Evolutionary conservation across 208 protist species (phyloP).

Genomic region (Leptomonas pyrrhocoris): DNA sequence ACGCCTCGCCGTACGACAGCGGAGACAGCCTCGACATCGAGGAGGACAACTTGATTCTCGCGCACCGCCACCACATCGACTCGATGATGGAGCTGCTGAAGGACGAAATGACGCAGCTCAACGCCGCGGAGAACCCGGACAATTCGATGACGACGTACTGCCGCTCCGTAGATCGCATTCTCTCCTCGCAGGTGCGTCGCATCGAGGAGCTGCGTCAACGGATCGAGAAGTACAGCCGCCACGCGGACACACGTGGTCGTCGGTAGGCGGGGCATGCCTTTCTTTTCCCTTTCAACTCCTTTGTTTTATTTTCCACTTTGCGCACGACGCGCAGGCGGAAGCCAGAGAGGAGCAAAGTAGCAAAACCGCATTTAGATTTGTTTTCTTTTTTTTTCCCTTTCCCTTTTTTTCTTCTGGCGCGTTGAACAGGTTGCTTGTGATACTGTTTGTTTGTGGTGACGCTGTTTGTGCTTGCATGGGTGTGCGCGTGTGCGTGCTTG

Average conservation of each 20-base stretch:
- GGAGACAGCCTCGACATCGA: slow-evolving; percentile 87
- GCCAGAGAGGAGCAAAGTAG: background rate
- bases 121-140: slow-evolving; percentile 88
- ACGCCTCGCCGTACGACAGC: slow-evolving; percentile 67
- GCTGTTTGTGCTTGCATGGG: too few species aligned
- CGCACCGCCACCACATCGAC: slow-evolving; percentile 93
- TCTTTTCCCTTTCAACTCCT: background rate
- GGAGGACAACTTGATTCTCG: slow-evolving; percentile 90
- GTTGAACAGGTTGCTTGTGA: too few species aligned
- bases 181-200: slow-evolving; percentile 70
- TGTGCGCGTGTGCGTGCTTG: too few species aligned
- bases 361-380: background rate
- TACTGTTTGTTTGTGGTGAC: too few species aligned
- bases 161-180: slow-evolving; percentile 81
- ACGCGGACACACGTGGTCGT: slow-evolving; percentile 23
- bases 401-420: too few species aligned
- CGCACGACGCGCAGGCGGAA: too few species aligned
- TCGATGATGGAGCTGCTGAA: slow-evolving; percentile 93
- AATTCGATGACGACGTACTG: slow-evolving; percentile 90
- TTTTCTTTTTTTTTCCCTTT: background rate
- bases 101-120: slow-evolving; percentile 93
- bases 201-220: slow-evolving; percentile 82
- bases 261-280: background rate
- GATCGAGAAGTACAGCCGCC: slow-evolving; percentile 72
- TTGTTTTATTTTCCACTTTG: too few species aligned